Evolutionary conservation across 345 rosid species (phyloP), one percentile per base, ranked within the genome.

Genomic region (Linum usitatissimum): DNA sequence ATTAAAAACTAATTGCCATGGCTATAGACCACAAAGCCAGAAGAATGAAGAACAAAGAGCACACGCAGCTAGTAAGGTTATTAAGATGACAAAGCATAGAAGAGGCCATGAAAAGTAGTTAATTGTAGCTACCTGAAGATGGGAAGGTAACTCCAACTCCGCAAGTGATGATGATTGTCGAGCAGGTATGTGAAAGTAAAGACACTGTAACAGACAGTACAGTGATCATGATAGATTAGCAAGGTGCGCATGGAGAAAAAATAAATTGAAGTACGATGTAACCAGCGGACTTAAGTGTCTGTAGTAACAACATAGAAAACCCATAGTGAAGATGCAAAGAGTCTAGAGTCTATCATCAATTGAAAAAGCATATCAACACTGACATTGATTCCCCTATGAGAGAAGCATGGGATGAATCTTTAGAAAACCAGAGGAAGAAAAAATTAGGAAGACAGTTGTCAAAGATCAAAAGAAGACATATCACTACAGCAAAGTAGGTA

Each of bases 121-220:
- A 30, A 60, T 40, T 7, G 8, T 4, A 60, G 57, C 42, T 81
- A 89, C 98, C 94, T 92, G 98, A 64, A 89, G 64, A 73, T 89
- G 79, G 48, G 97, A 85, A 55, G 95, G 97, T 72, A 92, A 71
- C 78, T 92, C 98, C 80, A 92, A 70, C 42, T 92, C 98, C 18
- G 91, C 79, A 82, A 73, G 87, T 61, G 93, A 77, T 71, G 92
- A 79, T 64, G 87, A 89, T 77, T 83, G 87, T 54, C 84, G 83
- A 65, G 93, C 81, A 66, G 97, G 97, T 66, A 92, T 80, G 73
- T 92, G 98, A 67, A 92, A 79, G 79, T 78, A 85, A 72, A 92
- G 86, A 69, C 83, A 80, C 98, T 89, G 96, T 64, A 60, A 69
- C n/a, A 62, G 34, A 76, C 60, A 54, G 62, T 28, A 49, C 53